Evolutionary conservation across 768 basidiomycete species (phyloP).

Genomic region (Russula dissimulans): DNA sequence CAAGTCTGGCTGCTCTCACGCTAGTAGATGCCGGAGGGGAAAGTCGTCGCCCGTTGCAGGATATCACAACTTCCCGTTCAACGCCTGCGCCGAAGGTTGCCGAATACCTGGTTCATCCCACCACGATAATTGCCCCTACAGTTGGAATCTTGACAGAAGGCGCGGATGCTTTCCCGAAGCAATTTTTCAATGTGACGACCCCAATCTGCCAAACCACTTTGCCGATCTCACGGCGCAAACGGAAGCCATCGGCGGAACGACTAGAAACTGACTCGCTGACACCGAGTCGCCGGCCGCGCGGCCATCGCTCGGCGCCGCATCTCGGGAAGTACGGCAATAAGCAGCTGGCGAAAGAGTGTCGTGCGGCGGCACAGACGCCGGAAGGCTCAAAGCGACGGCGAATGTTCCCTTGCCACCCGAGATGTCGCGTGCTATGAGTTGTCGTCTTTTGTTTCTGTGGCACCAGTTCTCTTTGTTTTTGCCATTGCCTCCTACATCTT

Average conservation of each 20-base stretch:
- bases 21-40: background rate
- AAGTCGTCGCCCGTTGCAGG: background rate
- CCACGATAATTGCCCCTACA: background rate
- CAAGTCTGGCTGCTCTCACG: background rate
- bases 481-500: too few species aligned
- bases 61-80: background rate
- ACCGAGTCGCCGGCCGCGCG: background rate
- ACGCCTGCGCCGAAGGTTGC: background rate
- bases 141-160: background rate
- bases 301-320: conserved; percentile 3
- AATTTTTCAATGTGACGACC: background rate
- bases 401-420: background rate
- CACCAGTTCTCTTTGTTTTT: too few species aligned
- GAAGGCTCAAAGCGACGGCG: conserved; percentile 13
- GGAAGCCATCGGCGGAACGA: background rate
- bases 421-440: too few species aligned
- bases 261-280: background rate
- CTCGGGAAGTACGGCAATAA: background rate
- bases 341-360: background rate
- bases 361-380: background rate
- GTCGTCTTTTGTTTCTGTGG: too few species aligned
- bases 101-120: background rate
- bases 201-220: background rate
- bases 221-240: background rate
- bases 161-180: background rate